A percentile compares a stretch with the other conserved stretches of the same genome.
Conservation (phyloP, 345 rosid genomes). For the Lumnitzera racemosa region DNA sequence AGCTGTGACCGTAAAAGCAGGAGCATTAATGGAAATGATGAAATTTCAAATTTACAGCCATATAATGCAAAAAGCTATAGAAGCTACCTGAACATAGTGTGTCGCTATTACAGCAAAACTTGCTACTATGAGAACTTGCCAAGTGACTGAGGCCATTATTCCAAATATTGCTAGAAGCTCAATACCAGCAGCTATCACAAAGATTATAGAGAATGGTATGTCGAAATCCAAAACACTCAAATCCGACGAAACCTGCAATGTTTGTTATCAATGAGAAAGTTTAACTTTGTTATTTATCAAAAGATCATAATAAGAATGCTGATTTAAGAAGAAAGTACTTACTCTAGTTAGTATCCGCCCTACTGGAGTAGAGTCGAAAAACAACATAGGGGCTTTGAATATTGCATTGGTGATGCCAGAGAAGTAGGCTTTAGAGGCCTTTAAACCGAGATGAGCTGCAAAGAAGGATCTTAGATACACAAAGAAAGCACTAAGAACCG, state of each 20-base stretch:
- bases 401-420: slow-evolving; percentile 53
- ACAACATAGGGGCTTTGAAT: slow-evolving; percentile 67
- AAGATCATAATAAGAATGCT: neutral
- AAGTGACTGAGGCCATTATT: slow-evolving; percentile 63
- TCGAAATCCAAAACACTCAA: slow-evolving; percentile 54
- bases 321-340: slow-evolving; percentile 10
- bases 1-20: neutral
- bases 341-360: slow-evolving; percentile 74
- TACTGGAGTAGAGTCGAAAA: slow-evolving; percentile 74
- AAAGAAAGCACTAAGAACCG: slow-evolving; percentile 43
- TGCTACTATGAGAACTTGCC: slow-evolving; percentile 72
- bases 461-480: slow-evolving; percentile 32
- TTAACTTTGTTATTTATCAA: neutral
- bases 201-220: slow-evolving; percentile 43
- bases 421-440: slow-evolving; percentile 64
- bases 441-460: slow-evolving; percentile 51
- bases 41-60: too few species aligned
- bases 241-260: slow-evolving; percentile 72
- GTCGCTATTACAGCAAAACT: slow-evolving; percentile 42
- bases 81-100: slow-evolving; percentile 52
- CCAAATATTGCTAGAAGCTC: slow-evolving; percentile 36
- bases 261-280: too few species aligned
- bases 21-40: neutral
- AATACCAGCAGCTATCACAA: slow-evolving; percentile 23
- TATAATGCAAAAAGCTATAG: neutral